phyloP scores from a whole-genome alignment of 73 alveolate species.

The Stentor coeruleus region DNA sequence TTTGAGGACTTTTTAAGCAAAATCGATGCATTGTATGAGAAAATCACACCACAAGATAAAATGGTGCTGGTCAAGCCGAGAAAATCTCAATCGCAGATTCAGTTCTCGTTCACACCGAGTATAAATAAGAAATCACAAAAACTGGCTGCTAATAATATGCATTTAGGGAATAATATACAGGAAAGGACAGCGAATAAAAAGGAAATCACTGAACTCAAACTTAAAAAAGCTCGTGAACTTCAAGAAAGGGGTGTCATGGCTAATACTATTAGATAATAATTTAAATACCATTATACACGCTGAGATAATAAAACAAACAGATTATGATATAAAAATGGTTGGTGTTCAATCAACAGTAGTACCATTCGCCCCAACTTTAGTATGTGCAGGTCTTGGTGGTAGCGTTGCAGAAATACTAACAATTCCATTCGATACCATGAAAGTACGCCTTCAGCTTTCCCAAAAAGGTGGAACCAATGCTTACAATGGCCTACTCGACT shows the following conservation, averaged over 20 bases:
- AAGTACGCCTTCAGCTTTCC: constrained; percentile 2
- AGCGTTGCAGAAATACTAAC: constrained; percentile 24
- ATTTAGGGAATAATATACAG: neutral
- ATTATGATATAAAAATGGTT: neutral
- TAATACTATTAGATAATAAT: too few species aligned
- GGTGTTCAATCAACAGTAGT: neutral
- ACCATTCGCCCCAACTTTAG: neutral
- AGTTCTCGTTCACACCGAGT: neutral
- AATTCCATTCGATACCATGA: constrained; percentile 24
- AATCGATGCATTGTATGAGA: too few species aligned
- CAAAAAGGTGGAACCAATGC: neutral
- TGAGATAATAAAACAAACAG: too few species aligned
- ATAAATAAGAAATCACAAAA: neutral
- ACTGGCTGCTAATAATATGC: neutral
- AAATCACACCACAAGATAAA: neutral
- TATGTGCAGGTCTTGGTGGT: constrained; percentile 27
- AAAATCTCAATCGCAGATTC: neutral
- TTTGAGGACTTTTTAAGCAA: neutral
- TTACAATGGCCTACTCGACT: neutral
- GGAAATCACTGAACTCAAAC: neutral
- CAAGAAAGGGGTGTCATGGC: too few species aligned
- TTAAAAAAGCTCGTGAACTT: neutral
- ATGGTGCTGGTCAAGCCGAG: neutral
- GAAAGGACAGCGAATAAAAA: neutral
- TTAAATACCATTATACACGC: too few species aligned